These are phyloP conservation scores for Starmerella tilneyi DNA, from an alignment of 805 yeast species.

Conservation along the genomic window DNA sequence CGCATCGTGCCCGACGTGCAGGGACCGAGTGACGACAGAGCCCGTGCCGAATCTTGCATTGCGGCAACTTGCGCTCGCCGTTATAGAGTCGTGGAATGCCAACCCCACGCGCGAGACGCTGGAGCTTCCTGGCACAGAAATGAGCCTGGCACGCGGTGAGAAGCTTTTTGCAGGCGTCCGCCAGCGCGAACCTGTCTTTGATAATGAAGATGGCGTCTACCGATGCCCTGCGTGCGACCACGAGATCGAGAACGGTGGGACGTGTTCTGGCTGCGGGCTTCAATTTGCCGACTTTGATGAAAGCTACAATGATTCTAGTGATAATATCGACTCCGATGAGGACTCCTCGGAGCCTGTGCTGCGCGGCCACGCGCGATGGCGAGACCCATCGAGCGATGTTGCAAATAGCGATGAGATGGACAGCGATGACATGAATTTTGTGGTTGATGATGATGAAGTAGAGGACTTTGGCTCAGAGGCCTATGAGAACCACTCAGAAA, in stretches of 20 bases:
- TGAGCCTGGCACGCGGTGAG: background rate
- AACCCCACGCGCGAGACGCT: background rate
- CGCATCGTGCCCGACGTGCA: constrained; percentile 25
- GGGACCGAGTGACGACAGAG: constrained; percentile 12
- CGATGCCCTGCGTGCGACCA: constrained; percentile 59
- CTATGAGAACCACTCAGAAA: background rate
- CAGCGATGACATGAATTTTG: constrained; percentile 1
- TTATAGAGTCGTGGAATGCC: constrained; percentile 17
- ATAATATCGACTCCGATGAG: too few relatives aligned
- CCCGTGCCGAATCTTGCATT: constrained; percentile 21
- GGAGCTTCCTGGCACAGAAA: background rate
- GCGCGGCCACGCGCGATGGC: background rate
- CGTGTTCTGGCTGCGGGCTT: constrained; percentile 48
- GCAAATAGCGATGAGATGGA: constrained; percentile 11
- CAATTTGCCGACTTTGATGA: constrained; percentile 5
- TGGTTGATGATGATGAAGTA: constrained; percentile 8
- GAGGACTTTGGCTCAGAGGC: background rate
- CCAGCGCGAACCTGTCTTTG: constrained; percentile 34
- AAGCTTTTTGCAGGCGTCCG: constrained; percentile 1
- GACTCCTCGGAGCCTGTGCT: background rate
- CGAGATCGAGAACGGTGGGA: constrained; percentile 49
- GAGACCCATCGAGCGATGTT: background rate
- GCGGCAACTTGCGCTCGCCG: constrained; percentile 17
- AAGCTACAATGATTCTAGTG: constrained; percentile 9
- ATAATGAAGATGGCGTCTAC: constrained; percentile 53